Evolutionary conservation across 169 alveolate genomes (phyloP), one percentile per base, ranked within the genome.

Genomic region (Plasmodium malariae): DNA sequence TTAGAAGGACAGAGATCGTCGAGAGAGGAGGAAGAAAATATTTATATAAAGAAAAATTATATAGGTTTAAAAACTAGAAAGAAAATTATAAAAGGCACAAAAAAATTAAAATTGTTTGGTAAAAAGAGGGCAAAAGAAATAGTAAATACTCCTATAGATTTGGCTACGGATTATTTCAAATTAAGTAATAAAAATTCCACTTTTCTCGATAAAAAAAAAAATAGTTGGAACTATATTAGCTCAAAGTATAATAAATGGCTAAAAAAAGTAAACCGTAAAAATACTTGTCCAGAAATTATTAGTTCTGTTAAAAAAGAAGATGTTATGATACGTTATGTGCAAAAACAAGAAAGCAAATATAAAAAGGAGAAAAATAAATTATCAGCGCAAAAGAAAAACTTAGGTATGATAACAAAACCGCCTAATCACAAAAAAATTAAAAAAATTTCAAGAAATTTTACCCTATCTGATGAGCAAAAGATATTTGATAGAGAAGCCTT

Each of bases 401-500:
- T 83, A 68, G 73, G 91, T 17, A 83, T 83, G 91, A 83, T 83
- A 30, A 67, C 91, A 51, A 83, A 83, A 83, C 91, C 91, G n/a
- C 91, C 91, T 51, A 83, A 54, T 69, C 83, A 65, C 37, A 51
- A 83, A 36, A 83, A 37, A 43, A 43, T 11, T 11, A 28, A 24
- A 32, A 83, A 69, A 11, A 32, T 36, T 36, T 65, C 91, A 34
- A 65, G 28, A 83, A 83, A 83, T 83, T 83, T 34, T 67, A 83
- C 72, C 86, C 11, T 83, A 68, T 83, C 91, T n/a, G 74, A 83
- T 68, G 91, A 83, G 59, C 91, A 83, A 54, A 83, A 83, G 60
- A 83, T 83, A 36, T 83, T 83, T 83, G 91, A 83, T 68, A 83
- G 91, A 72, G 91, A 83, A 21, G 91, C 91, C 24, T 83, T 83